Evolutionary conservation across 176 grass and related monocot species (phyloP), one percentile per base, ranked within the genome.

Genomic region (Oryza australiensis): DNA sequence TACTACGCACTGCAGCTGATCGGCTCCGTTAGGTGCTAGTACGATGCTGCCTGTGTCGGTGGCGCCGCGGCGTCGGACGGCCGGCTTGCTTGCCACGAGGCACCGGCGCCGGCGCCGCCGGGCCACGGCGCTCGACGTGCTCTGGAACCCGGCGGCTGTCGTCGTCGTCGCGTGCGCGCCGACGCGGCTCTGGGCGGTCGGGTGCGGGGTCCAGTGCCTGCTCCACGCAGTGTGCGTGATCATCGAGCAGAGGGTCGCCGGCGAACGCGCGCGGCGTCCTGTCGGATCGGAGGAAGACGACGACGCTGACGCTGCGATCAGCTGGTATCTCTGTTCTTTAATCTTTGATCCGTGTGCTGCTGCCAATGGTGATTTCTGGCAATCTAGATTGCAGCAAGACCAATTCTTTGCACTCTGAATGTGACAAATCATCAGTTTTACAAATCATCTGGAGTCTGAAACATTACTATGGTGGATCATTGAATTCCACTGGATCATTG

Each of bases 381-480:
- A 22, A 55, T 55, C 51, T 20, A 57, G 53, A 60, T 24, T 24
- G 20, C n/a, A 24, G 55, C 55, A 60, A 11, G 55, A 60, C 20
- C 5, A 7, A 55, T 55, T 18, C 49, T 55, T 1, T 55, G 49
- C 1, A 3, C 5, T 55, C 55, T 24, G 22, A 23, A 60, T 23
- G 2, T 9, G 53, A 8, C 53, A 57, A 57, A 46, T 75, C 71
- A 62, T 12, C 66, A 84, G 90, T n/a, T 66, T 84, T 26, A 70
- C 86, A 46, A 86, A 84, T 64, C 84, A 84, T 69, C 81, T 86
- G 69, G 83, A 86, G 64, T 86, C 75, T 12, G 80, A 70, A 83
- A 89, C 90, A 22, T 92, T 89, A 66, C 11, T 87, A 51, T 87
- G 90, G 84, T 92, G 87, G 90, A 89, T 92, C 53, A 77, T 81